Conservation (phyloP, 2,329 filamentous ascomycete species). For the Alternaria longipes region DNA sequence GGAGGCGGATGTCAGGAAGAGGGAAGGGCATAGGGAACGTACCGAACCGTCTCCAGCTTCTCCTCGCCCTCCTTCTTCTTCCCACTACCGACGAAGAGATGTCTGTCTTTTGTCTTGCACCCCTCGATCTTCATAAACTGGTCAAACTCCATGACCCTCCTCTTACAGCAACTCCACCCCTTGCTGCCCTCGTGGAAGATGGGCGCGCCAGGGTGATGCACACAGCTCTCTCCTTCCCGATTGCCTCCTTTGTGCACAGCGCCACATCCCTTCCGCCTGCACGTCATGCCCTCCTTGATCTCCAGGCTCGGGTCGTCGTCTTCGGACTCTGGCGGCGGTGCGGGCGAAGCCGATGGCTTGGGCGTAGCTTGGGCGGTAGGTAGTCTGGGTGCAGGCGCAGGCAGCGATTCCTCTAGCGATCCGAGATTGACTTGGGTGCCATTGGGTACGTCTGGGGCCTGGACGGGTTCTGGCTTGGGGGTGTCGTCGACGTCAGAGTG, state of each 20-base stretch:
- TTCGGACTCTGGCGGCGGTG: constrained; percentile 67
- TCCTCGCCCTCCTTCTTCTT: constrained; percentile 80
- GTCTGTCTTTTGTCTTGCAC: constrained; percentile 80
- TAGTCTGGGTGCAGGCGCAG: constrained; percentile 44
- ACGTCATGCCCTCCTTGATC: constrained; percentile 77
- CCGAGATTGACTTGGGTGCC: constrained; percentile 45
- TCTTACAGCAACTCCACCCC: constrained; percentile 96
- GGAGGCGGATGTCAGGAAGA: not conserved
- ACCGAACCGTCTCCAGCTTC: constrained; percentile 79
- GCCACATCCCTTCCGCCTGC: constrained; percentile 80
- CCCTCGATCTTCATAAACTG: constrained; percentile 97
- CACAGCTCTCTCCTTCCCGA: constrained; percentile 76
- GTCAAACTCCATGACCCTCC: constrained; percentile 93
- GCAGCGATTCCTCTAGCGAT: constrained; percentile 41
- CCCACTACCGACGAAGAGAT: constrained; percentile 84
- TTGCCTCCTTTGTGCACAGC: constrained; percentile 65
- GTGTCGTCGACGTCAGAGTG: constrained; percentile 88
- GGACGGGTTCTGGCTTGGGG: constrained; percentile 60
- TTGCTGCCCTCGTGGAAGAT: constrained; percentile 99
- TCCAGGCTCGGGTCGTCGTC: constrained; percentile 81
- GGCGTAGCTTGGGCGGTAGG: constrained; percentile 43
- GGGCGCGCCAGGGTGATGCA: constrained; percentile 87
- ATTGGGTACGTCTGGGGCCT: constrained; percentile 57
- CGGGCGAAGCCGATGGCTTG: constrained; percentile 36
- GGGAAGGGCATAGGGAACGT: constrained; percentile 20